A percentile compares a stretch with the other conserved stretches of the same genome.
phyloP scores from a whole-genome alignment of 2,329 filamentous ascomycete species.

The Claviceps maximensis region DNA sequence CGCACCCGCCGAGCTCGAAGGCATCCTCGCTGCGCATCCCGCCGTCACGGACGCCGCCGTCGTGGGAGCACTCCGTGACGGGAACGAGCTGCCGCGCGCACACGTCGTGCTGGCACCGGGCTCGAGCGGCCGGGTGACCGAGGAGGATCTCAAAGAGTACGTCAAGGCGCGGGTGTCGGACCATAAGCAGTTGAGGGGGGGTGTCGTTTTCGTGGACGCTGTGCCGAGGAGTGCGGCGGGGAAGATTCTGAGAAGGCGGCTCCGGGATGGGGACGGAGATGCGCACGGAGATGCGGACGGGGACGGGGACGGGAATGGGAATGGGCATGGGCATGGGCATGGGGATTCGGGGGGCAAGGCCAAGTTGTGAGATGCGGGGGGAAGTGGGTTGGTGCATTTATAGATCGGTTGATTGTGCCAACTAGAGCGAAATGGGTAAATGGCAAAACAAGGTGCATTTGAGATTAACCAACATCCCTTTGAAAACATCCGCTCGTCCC shows the following conservation, averaged over 20 bases:
- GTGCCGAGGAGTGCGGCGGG: too few relatives aligned
- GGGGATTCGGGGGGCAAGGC: too few relatives aligned
- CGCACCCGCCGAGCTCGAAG: slow-evolving; percentile 50
- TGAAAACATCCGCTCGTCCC: not conserved
- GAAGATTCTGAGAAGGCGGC: too few relatives aligned
- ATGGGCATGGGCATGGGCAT: too few relatives aligned
- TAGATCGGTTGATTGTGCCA: too few relatives aligned
- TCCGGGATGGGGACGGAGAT: too few relatives aligned
- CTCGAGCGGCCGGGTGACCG: slow-evolving; percentile 13
- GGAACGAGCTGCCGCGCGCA: slow-evolving; percentile 35
- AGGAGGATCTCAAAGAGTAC: slow-evolving; percentile 11
- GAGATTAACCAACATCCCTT: not conserved
- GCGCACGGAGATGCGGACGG: too few relatives aligned
- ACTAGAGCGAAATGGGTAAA: too few relatives aligned
- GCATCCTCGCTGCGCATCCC: slow-evolving; percentile 26
- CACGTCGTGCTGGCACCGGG: slow-evolving; percentile 18
- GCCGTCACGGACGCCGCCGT: slow-evolving; percentile 45
- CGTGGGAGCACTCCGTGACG: slow-evolving; percentile 37
- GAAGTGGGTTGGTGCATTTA: too few relatives aligned
- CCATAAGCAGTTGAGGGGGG: slow-evolving; percentile 56
- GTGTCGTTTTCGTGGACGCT: slow-evolving; percentile 14
- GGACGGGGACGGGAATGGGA: too few relatives aligned
- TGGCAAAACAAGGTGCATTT: too few relatives aligned
- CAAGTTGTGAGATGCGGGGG: too few relatives aligned
- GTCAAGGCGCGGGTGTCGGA: slow-evolving; percentile 24